Conservation (phyloP, 805 yeast genomes). For the Tetrapisispora taiwanensis region DNA sequence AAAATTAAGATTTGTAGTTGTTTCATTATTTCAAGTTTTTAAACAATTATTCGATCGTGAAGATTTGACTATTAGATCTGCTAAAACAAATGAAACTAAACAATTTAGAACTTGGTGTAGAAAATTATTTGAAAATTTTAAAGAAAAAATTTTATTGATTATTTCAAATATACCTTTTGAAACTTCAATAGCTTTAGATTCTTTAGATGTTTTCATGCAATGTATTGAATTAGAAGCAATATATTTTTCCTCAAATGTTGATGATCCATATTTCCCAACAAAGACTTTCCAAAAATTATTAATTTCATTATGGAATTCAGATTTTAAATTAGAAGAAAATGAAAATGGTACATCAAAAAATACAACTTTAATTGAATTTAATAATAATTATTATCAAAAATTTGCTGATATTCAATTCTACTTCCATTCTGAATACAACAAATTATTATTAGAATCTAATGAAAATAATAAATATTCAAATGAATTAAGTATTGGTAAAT, state of each 20-base stretch:
- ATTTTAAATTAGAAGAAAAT: constrained; percentile 23
- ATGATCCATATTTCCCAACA: constrained; percentile 56
- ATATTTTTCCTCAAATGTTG: constrained; percentile 38
- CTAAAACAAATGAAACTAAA: constrained; percentile 5
- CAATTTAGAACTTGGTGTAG: constrained; percentile 53
- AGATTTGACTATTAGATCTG: constrained; percentile 18
- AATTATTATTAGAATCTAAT: constrained; percentile 21
- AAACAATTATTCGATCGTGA: constrained; percentile 25
- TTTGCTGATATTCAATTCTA: constrained; percentile 75
- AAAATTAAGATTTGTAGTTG: constrained; percentile 21
- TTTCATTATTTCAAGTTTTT: constrained; percentile 25
- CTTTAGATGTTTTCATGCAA: constrained; percentile 45
- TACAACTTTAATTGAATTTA: constrained; percentile 45
- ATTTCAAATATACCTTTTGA: constrained; percentile 33
- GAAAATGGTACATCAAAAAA: constrained; percentile 39
- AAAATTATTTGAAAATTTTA: constrained; percentile 46
- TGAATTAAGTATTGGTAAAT: constrained; percentile 27
- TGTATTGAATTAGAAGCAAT: constrained; percentile 47
- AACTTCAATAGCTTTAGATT: constrained; percentile 42
- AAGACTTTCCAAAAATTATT: constrained; percentile 38
- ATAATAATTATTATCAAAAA: constrained; percentile 41
- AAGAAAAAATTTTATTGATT: constrained; percentile 34
- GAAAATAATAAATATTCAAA: constrained; percentile 9
- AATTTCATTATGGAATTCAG: constrained; percentile 26
- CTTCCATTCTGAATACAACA: constrained; percentile 45